phyloP scores from a whole-genome alignment of 2,329 filamentous ascomycete genomes.

The Hymenoscyphus scutula region DNA sequence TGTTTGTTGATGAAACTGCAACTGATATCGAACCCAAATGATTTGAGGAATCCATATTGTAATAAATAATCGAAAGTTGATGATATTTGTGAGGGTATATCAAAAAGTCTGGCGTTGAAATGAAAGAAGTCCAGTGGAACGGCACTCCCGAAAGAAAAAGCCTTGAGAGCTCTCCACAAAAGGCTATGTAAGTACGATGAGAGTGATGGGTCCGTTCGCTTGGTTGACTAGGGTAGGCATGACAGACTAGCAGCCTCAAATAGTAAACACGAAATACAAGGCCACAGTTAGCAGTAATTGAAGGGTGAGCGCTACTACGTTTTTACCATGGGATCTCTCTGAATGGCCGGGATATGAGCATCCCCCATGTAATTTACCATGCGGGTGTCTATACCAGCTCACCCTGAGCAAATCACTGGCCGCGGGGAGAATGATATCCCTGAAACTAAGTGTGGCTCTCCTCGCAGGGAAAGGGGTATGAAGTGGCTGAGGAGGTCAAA shows the following conservation, averaged over 20 bases:
- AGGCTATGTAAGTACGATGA: slow-evolving; percentile 3
- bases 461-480: not conserved
- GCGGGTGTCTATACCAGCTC: not conserved
- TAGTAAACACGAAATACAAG: not conserved
- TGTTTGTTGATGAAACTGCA: not conserved
- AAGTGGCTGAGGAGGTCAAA: not conserved
- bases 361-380: not conserved
- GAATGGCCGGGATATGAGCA: not conserved
- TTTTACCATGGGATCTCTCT: not conserved
- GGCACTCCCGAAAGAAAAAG: not conserved
- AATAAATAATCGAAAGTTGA: not conserved
- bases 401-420: not conserved
- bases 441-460: not conserved
- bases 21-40: not conserved
- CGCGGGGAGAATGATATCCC: not conserved
- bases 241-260: not conserved
- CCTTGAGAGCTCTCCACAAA: not conserved
- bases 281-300: not conserved
- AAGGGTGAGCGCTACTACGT: not conserved
- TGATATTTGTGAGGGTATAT: not conserved
- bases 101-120: not conserved
- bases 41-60: not conserved
- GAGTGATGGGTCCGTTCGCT: not conserved
- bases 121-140: not conserved
- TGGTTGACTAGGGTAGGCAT: not conserved